These are phyloP conservation scores for Rosa rugosa DNA, from an alignment of 306 rosid genomes.

Conservation along the genomic window DNA sequence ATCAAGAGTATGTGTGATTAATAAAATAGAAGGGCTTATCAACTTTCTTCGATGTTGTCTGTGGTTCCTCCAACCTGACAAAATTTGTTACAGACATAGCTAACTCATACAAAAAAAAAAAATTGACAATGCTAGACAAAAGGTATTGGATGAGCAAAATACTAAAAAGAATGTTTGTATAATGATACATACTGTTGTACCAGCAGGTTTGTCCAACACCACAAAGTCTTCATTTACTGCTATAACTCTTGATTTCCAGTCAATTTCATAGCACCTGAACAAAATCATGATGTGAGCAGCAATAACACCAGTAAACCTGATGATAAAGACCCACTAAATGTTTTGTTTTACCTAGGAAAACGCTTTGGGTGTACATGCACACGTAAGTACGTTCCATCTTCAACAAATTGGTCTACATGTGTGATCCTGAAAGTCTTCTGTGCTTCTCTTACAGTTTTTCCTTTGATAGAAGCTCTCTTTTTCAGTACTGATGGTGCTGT, in stretches of 20 bases:
- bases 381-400: slow-evolving; percentile 73
- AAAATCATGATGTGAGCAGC: slow-evolving; percentile 31
- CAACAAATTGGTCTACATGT: slow-evolving; percentile 62
- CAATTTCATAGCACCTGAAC: slow-evolving; percentile 86
- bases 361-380: slow-evolving; percentile 89
- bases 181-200: slow-evolving; percentile 74
- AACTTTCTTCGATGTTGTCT: slow-evolving; percentile 82
- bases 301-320: slow-evolving; percentile 24
- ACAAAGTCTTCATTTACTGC: slow-evolving; percentile 72
- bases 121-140: slow-evolving; percentile 8
- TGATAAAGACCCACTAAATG: background rate
- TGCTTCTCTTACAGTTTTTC: slow-evolving; percentile 83
- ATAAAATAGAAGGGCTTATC: slow-evolving; percentile 7
- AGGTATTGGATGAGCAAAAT: background rate
- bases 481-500: slow-evolving; percentile 67
- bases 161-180: background rate
- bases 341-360: slow-evolving; percentile 61
- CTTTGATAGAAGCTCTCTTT: slow-evolving; percentile 70
- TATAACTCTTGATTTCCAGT: slow-evolving; percentile 84
- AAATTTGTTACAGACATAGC: slow-evolving; percentile 10
- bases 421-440: slow-evolving; percentile 82
- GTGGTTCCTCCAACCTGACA: slow-evolving; percentile 90
- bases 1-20: too few species aligned
- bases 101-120: background rate
- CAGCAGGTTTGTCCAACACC: slow-evolving; percentile 92